A percentile compares a stretch with the other conserved stretches of the same genome.
These are phyloP conservation scores for Fomitopsis pinicola DNA, from an alignment of 1,284 basidiomycete species.

Conservation along the genomic window DNA sequence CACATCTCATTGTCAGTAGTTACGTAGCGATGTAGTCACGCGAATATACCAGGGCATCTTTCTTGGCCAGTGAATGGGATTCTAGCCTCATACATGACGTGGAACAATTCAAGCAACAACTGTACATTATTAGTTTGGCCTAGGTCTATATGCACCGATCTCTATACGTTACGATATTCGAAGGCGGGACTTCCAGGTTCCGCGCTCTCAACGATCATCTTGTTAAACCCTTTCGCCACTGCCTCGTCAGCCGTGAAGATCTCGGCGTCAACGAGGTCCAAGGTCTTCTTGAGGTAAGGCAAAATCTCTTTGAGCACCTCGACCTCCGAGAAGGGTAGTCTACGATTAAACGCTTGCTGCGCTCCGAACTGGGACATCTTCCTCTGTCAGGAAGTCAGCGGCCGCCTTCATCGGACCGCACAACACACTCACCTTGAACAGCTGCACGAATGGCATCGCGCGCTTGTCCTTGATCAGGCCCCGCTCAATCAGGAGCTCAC, in stretches of 20 bases:
- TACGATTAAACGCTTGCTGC: slow-evolving; percentile 81
- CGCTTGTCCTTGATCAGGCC: slow-evolving; percentile 95
- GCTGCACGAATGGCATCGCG: slow-evolving; percentile 92
- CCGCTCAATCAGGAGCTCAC: slow-evolving; percentile 63
- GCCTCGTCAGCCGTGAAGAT: slow-evolving; percentile 74
- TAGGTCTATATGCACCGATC: background rate
- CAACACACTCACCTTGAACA: slow-evolving; percentile 70
- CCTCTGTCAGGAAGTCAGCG: slow-evolving; percentile 40
- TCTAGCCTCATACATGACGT: too few relatives aligned
- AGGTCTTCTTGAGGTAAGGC: slow-evolving; percentile 82
- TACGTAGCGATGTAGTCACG: too few relatives aligned
- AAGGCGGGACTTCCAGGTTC: slow-evolving; percentile 88
- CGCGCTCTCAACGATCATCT: slow-evolving; percentile 73
- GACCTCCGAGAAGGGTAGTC: slow-evolving; percentile 83
- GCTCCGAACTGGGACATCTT: slow-evolving; percentile 79
- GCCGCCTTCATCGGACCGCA: background rate
- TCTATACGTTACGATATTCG: slow-evolving; percentile 71
- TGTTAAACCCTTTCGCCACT: slow-evolving; percentile 55
- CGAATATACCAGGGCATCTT: too few relatives aligned
- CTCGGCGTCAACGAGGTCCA: slow-evolving; percentile 73
- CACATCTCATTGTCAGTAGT: background rate
- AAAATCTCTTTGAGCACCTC: slow-evolving; percentile 71
- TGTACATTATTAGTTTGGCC: background rate
- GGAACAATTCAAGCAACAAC: too few relatives aligned
- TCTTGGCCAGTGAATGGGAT: too few relatives aligned